Evolutionary conservation across 2,329 filamentous ascomycete species (phyloP), one percentile per base, ranked within the genome.

Genomic region (Colletotrichum abscissum): DNA sequence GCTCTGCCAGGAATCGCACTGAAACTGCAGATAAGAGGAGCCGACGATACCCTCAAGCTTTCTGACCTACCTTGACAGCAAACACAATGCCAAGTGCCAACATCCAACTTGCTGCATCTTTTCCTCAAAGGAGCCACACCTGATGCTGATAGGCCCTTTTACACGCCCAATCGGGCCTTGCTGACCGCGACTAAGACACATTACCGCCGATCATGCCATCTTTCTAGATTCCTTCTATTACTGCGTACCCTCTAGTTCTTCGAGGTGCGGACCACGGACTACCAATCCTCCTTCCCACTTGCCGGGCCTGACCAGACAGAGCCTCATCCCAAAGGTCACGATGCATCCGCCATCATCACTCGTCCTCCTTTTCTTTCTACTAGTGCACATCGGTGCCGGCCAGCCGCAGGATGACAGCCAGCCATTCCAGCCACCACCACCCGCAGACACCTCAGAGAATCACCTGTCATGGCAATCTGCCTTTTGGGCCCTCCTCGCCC

Each of bases 11-110:
- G 7, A 26, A 9, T 19, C 38, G 26, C 12, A 24, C n/a, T 28
- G 55, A 46, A 28, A 46, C 42, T 42, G 56, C 63, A 60, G 1
- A 49, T 16, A 28, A 42, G 70, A 65, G 60, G 46, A 65, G 55
- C 70, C 60, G 66, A 73, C 70, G 70, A 73, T 70, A 64, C 55
- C 70, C 67, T 73, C 70, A 70, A 52, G 35, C 59, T 63, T 54
- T 52, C 28, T 19, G 22, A 28, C 9, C 28, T 22, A 49, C 26
- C 30, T 7, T 49, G 24, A 24, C 60, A 63, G 28, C 60, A 55
- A 55, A n/a, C 52, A 55, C 11, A 22, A 11, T 24, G n/a, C 55
- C 55, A 57, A 57, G 54, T 14, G 16, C 62, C 62, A 70, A 38
- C 22, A 54, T 55, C 55, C 24, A 57, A n/a, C 55, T 22, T 46